Percentiles rank a stretch among this genome's conserved stretches.
phyloP scores from a whole-genome alignment of 176 grass and related monocot species.

The Eragrostis nindensis region DNA sequence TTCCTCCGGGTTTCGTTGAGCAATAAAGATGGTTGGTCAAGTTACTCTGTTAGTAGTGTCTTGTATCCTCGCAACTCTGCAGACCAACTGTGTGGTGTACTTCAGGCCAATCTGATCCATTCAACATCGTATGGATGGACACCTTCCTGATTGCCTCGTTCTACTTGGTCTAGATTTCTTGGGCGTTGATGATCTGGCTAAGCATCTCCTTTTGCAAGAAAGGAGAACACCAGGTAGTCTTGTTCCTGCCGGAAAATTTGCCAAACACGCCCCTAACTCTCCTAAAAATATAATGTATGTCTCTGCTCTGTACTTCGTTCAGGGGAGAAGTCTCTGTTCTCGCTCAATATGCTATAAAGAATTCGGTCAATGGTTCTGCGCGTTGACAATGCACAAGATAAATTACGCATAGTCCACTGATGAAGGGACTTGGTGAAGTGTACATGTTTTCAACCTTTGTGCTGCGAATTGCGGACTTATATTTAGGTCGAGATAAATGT shows the following conservation, averaged over 20 bases:
- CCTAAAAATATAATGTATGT: too few species aligned
- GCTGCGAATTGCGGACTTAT: background rate
- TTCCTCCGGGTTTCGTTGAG: background rate
- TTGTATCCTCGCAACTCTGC: background rate
- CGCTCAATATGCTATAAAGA: background rate
- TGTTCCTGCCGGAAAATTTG: background rate
- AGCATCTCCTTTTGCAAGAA: background rate
- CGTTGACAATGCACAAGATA: background rate
- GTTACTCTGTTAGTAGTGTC: background rate
- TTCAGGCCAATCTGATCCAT: too few species aligned
- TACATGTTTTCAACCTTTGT: background rate
- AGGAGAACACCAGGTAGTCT: background rate
- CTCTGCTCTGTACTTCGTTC: background rate
- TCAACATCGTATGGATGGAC: background rate
- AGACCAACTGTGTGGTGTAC: background rate
- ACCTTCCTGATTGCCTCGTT: background rate
- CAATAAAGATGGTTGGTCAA: background rate
- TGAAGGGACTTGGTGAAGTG: too few species aligned
- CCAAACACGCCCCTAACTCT: background rate
- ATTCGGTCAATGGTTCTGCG: slow-evolving; percentile 10
- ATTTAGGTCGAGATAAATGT: background rate
- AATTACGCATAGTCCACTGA: slow-evolving; percentile 16
- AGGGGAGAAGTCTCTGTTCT: background rate
- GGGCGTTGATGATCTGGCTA: background rate
- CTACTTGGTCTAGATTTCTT: background rate